Evolutionary conservation across 108 stramenopile species (phyloP).

Genomic region (Nitzschia sp.): DNA sequence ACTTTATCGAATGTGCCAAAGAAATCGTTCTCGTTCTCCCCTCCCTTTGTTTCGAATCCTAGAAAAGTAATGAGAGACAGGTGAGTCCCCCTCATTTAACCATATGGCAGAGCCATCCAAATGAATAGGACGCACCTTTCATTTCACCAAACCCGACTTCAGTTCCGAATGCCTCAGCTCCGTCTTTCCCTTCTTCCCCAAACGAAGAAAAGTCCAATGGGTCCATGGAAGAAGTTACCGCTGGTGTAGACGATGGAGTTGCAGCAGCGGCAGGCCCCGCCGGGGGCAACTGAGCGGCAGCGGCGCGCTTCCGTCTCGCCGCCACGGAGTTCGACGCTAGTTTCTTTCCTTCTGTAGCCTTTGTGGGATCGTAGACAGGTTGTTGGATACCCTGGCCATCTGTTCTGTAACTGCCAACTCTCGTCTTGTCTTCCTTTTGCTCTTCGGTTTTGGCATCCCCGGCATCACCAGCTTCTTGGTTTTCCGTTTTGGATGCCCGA

Average conservation of each 20-base stretch:
- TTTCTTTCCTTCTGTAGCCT: conserved; percentile 68
- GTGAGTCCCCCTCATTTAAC: background rate
- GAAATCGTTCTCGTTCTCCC: conserved; percentile 9
- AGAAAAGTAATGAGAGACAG: background rate
- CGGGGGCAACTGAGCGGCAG: conserved; percentile 13
- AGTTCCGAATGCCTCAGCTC: conserved; percentile 20
- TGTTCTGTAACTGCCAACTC: conserved; percentile 72
- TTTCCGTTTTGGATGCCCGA: conserved; percentile 16
- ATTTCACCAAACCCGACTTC: conserved; percentile 30
- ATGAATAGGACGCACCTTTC: conserved; percentile 24
- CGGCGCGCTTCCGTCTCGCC: conserved; percentile 66
- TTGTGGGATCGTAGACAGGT: conserved; percentile 45
- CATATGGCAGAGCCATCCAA: no score
- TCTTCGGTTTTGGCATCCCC: conserved; percentile 14
- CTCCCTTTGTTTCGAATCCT: conserved; percentile 23
- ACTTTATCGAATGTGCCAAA: conserved; percentile 32
- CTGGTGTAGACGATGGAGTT: background rate
- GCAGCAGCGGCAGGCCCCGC: conserved; percentile 4
- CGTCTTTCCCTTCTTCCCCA: conserved; percentile 13
- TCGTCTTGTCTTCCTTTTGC: conserved; percentile 31
- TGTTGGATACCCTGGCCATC: conserved; percentile 74
- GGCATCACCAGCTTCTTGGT: background rate
- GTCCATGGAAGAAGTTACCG: background rate
- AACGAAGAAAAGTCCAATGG: conserved; percentile 20
- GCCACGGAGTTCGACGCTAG: conserved; percentile 82